phyloP scores from a whole-genome alignment of 176 grass and related monocot species.

The Echinochloa phyllopogon region DNA sequence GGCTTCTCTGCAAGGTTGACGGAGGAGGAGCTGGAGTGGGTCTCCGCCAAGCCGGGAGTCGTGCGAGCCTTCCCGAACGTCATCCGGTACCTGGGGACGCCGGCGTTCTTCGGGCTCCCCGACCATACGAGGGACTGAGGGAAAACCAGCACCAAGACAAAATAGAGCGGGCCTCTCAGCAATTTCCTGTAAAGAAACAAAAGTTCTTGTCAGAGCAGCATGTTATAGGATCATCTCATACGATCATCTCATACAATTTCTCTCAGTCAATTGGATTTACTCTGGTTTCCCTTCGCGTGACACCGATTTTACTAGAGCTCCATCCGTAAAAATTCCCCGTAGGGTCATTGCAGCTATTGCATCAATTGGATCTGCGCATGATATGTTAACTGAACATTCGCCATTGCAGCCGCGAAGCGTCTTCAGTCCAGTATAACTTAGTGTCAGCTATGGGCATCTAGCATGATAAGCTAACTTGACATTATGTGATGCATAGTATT shows the following conservation, averaged over 20 bases:
- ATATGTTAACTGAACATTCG: no score
- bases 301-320: constrained; percentile 86
- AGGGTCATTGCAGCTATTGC: no score
- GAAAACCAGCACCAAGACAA: no score
- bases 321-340: constrained; percentile 60
- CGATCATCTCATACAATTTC: background rate
- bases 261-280: constrained; percentile 45
- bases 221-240: constrained; percentile 2
- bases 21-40: background rate
- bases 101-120: background rate
- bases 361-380: no score
- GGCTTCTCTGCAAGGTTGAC: background rate
- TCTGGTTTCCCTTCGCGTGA: constrained; percentile 92
- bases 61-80: background rate
- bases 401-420: no score
- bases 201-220: background rate
- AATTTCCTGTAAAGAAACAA: background rate
- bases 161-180: no score
- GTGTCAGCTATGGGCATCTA: no score
- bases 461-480: no score
- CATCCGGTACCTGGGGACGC: background rate
- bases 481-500: no score
- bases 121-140: background rate
- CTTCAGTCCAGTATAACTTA: no score
- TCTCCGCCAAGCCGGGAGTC: background rate